These are phyloP conservation scores for Elsinoe australis DNA, from an alignment of 2,329 filamentous ascomycete genomes.

Conservation along the genomic window DNA sequence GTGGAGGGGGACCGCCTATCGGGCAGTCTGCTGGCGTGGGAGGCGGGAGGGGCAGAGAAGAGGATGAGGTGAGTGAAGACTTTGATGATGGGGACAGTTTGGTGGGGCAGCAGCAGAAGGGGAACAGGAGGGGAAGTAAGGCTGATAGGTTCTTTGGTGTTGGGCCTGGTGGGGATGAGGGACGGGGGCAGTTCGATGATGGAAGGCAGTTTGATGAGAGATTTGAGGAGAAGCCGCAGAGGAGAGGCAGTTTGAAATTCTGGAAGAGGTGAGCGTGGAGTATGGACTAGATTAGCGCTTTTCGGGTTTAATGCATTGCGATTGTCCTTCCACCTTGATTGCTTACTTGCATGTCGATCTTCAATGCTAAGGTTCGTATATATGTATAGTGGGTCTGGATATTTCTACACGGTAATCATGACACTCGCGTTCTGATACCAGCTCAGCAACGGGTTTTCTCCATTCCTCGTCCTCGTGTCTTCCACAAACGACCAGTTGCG, in stretches of 20 bases:
- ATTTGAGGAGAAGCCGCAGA: constrained; percentile 10
- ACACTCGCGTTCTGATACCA: constrained; percentile 97
- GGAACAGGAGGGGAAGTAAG: constrained; percentile 22
- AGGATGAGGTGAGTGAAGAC: neutral
- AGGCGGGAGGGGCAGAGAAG: neutral
- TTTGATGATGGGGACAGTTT: constrained; percentile 5
- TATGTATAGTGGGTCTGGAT: too few species aligned
- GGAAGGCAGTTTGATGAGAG: constrained; percentile 2
- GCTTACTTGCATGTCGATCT: too few species aligned
- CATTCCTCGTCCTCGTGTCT: constrained; percentile 78
- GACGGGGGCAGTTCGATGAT: neutral
- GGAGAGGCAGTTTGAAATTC: constrained; percentile 14
- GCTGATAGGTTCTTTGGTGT: constrained; percentile 29
- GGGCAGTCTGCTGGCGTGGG: neutral
- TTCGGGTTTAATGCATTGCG: too few species aligned
- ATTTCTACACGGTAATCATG: constrained; percentile 71
- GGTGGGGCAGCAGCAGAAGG: neutral
- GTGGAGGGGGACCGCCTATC: neutral
- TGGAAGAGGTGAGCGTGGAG: constrained; percentile 2
- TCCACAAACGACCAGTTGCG: constrained; percentile 81
- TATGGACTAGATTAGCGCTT: too few species aligned
- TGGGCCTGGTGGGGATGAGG: constrained; percentile 1
- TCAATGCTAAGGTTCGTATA: too few species aligned
- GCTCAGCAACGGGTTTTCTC: constrained; percentile 83
- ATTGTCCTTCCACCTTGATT: too few species aligned